A percentile compares a stretch with the other conserved stretches of the same genome.
These are phyloP conservation scores for Trichocladium uniseriatum DNA, from an alignment of 495 filamentous ascomycete species.

Conservation along the genomic window DNA sequence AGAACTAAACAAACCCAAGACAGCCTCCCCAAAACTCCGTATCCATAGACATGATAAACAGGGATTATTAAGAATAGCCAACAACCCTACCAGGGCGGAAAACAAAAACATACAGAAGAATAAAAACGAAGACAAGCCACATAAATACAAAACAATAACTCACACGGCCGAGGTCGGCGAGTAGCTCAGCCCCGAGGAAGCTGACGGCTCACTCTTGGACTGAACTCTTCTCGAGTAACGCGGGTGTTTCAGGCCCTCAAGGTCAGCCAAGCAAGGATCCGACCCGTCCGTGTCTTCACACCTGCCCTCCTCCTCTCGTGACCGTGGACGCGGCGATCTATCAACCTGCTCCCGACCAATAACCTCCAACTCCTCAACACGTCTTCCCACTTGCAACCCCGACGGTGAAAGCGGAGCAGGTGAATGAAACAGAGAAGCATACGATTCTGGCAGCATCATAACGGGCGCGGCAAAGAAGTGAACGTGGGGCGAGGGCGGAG, in stretches of 20 bases:
- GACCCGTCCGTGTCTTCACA: background rate
- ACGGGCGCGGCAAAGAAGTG: constrained; percentile 10
- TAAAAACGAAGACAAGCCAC: background rate
- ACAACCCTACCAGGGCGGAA: no score
- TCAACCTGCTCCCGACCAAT: background rate
- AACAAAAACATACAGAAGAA: no score
- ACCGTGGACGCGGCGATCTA: background rate
- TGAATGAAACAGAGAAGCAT: constrained; percentile 4
- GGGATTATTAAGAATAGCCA: no score
- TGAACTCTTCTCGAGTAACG: constrained; percentile 25
- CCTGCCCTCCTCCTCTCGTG: background rate
- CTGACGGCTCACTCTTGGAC: constrained; percentile 28
- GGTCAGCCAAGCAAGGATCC: background rate
- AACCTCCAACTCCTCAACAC: background rate
- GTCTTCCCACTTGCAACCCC: background rate
- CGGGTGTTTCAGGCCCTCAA: constrained; percentile 16
- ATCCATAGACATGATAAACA: no score
- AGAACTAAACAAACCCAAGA: no score
- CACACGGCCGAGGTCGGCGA: no score
- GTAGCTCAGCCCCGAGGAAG: background rate
- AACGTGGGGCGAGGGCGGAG: background rate
- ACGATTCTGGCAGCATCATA: constrained; percentile 13
- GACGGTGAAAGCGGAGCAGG: background rate
- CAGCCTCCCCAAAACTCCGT: no score
- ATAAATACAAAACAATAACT: background rate